These are phyloP conservation scores for Jackrogersella multiformis DNA, from an alignment of 495 filamentous ascomycete species.

Conservation along the genomic window DNA sequence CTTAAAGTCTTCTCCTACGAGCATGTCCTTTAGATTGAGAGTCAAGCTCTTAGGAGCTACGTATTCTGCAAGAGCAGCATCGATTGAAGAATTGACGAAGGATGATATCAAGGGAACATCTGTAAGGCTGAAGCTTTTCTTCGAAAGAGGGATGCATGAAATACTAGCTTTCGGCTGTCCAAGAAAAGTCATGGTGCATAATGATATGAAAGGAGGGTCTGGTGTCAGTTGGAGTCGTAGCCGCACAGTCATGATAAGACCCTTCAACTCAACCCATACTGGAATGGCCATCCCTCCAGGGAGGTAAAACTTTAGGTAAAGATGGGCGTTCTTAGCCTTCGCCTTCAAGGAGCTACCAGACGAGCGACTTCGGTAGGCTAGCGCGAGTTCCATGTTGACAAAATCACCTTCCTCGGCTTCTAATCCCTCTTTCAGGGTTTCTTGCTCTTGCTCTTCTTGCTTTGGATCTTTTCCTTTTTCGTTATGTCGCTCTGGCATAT, in stretches of 20 bases:
- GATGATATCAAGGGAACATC: slow-evolving; percentile 74
- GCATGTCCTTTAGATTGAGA: slow-evolving; percentile 75
- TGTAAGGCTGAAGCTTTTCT: slow-evolving; percentile 73
- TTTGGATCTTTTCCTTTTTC: slow-evolving; percentile 36
- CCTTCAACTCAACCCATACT: slow-evolving; percentile 77
- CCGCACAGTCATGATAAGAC: slow-evolving; percentile 70
- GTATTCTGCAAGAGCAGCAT: slow-evolving; percentile 74
- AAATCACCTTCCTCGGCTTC: slow-evolving; percentile 79
- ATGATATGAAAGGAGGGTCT: slow-evolving; percentile 75
- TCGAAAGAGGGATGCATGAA: slow-evolving; percentile 71
- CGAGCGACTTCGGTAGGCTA: slow-evolving; percentile 70
- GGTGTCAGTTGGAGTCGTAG: slow-evolving; percentile 73
- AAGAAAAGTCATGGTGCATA: slow-evolving; percentile 76
- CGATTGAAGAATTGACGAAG: slow-evolving; percentile 76
- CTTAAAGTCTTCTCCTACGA: slow-evolving; percentile 79
- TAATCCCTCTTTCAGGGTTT: slow-evolving; percentile 68
- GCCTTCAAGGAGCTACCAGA: slow-evolving; percentile 64
- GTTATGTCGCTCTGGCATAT: not conserved
- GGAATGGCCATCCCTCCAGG: slow-evolving; percentile 66
- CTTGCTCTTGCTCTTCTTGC: slow-evolving; percentile 53
- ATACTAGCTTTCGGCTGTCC: slow-evolving; percentile 79
- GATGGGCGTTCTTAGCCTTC: slow-evolving; percentile 73
- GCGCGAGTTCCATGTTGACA: slow-evolving; percentile 74
- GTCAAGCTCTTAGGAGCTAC: slow-evolving; percentile 78
- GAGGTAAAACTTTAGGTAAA: slow-evolving; percentile 74